Evolutionary conservation across 768 basidiomycete species (phyloP).

Genomic region (Podaxis rugospora): DNA sequence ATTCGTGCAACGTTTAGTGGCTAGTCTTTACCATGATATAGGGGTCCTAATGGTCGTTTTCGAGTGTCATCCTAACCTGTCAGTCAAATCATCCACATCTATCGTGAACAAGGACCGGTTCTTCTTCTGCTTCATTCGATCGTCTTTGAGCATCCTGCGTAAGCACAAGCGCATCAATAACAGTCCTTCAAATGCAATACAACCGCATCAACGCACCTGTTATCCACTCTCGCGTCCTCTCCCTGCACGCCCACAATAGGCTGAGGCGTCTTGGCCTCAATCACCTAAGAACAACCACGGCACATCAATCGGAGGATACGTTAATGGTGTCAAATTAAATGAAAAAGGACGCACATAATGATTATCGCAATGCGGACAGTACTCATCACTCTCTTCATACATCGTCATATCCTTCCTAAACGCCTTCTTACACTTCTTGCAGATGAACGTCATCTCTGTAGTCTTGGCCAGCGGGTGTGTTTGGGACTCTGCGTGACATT

Average conservation of each 20-base stretch:
- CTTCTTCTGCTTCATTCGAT: conserved; percentile 57
- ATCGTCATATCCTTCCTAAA: conserved; percentile 91
- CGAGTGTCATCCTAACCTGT: conserved; percentile 38
- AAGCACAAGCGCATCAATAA: conserved; percentile 3
- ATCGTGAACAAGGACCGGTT: conserved; percentile 43
- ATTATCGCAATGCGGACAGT: conserved; percentile 97
- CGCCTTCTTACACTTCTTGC: conserved; percentile 72
- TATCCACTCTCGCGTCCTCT: conserved; percentile 85
- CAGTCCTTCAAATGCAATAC: neutral
- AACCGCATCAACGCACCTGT: conserved; percentile 51
- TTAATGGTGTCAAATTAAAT: neutral
- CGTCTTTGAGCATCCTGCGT: conserved; percentile 84
- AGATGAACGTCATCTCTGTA: conserved; percentile 56
- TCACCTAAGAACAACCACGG: conserved; percentile 48
- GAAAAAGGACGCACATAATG: conserved; percentile 75
- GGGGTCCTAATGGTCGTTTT: neutral
- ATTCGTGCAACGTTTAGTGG: too few relatives aligned
- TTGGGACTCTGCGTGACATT: conserved; percentile 88
- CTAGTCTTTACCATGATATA: too few relatives aligned
- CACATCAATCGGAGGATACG: neutral
- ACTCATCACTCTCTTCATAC: conserved; percentile 98
- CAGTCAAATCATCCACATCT: conserved; percentile 39
- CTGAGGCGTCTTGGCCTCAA: conserved; percentile 89
- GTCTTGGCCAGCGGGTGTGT: conserved; percentile 71
- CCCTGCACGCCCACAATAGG: conserved; percentile 84